Percentiles rank a stretch among this genome's conserved stretches.
phyloP scores from a whole-genome alignment of 495 filamentous ascomycete genomes.

The Xylaria venustula region DNA sequence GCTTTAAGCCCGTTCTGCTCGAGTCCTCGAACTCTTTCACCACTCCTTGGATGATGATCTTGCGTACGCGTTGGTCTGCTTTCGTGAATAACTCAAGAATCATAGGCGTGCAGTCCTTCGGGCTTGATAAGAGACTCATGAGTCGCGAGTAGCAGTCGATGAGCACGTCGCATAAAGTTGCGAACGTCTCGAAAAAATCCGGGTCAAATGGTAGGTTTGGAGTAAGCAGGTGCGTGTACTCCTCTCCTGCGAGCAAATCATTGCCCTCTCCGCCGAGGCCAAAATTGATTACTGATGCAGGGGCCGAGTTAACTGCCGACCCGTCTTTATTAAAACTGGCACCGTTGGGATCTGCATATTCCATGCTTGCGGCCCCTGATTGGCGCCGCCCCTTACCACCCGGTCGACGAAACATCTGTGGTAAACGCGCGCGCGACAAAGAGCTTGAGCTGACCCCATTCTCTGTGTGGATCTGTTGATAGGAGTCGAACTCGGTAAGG shows the following conservation, averaged over 20 bases:
- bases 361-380: slow-evolving; percentile 58
- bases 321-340: slow-evolving; percentile 23
- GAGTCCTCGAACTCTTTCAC: slow-evolving; percentile 92
- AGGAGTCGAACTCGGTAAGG: slow-evolving; percentile 87
- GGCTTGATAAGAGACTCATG: slow-evolving; percentile 64
- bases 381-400: slow-evolving; percentile 67
- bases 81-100: slow-evolving; percentile 85
- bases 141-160: slow-evolving; percentile 89
- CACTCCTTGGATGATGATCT: slow-evolving; percentile 79
- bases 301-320: slow-evolving; percentile 28
- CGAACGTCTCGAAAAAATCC: slow-evolving; percentile 95
- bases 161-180: slow-evolving; percentile 93
- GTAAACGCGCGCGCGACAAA: slow-evolving; percentile 73
- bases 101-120: slow-evolving; percentile 57
- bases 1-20: slow-evolving; percentile 68
- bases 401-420: slow-evolving; percentile 83
- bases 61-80: slow-evolving; percentile 79
- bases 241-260: slow-evolving; percentile 65
- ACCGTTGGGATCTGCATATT: slow-evolving; percentile 62
- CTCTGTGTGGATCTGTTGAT: slow-evolving; percentile 79
- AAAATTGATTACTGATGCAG: slow-evolving; percentile 45
- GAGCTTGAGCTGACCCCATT: slow-evolving; percentile 68
- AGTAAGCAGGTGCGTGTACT: slow-evolving; percentile 84
- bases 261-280: slow-evolving; percentile 37
- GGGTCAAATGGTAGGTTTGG: slow-evolving; percentile 95